phyloP scores from a whole-genome alignment of 257 asterid species.

The Echium plantagineum region DNA sequence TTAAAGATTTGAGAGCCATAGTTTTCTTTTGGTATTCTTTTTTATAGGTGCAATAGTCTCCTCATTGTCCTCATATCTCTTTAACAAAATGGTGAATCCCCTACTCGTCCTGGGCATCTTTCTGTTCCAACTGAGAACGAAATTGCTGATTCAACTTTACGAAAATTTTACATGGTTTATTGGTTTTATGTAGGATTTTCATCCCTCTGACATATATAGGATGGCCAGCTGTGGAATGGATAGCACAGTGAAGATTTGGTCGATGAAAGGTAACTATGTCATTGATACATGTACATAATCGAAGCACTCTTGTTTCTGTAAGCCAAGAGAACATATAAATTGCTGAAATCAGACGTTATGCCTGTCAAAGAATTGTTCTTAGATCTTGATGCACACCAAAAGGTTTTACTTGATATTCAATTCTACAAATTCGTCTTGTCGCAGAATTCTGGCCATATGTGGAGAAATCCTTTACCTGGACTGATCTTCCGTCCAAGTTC shows the following conservation, averaged over 20 bases:
- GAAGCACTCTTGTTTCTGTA: not conserved
- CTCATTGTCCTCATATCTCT: too few relatives aligned
- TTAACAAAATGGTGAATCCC: too few relatives aligned
- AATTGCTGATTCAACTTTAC: not conserved
- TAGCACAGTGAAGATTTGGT: constrained; percentile 94
- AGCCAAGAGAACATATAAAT: not conserved
- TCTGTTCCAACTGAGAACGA: not conserved
- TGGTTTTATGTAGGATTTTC: constrained; percentile 67
- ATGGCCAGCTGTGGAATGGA: constrained; percentile 99
- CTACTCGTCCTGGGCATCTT: too few relatives aligned
- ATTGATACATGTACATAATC: not conserved
- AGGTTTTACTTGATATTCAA: not conserved
- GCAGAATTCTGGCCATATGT: constrained; percentile 96
- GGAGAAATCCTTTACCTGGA: constrained; percentile 97
- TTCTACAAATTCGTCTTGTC: constrained; percentile 8
- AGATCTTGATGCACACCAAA: not conserved
- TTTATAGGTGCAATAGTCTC: not conserved
- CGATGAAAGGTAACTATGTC: constrained; percentile 64
- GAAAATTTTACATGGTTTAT: not conserved
- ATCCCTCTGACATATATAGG: constrained; percentile 85
- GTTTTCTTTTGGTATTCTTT: not conserved
- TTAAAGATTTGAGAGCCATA: too few relatives aligned
- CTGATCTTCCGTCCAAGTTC: constrained; percentile 91
- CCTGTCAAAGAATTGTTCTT: not conserved
- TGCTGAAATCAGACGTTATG: not conserved